These are phyloP conservation scores for Babesia gibsoni DNA, from an alignment of 169 alveolate species.

Conservation along the genomic window DNA sequence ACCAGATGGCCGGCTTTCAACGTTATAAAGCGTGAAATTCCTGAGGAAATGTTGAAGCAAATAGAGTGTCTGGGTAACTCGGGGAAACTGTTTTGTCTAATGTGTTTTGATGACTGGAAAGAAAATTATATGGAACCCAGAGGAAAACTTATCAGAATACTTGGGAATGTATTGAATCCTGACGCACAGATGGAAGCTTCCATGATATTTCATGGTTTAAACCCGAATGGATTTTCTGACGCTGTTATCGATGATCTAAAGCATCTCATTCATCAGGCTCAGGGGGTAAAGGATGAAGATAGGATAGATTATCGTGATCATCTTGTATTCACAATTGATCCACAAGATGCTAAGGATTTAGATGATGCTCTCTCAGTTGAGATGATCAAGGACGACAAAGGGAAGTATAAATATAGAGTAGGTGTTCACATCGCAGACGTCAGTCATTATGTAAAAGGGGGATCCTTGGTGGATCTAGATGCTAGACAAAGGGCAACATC, in stretches of 20 bases:
- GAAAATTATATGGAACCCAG: constrained; percentile 50
- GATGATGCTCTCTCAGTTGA: constrained; percentile 97
- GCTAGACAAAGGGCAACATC: constrained; percentile 92
- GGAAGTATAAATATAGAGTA: constrained; percentile 74
- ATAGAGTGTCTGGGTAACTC: not conserved
- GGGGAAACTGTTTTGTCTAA: constrained; percentile 19
- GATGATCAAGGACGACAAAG: constrained; percentile 60
- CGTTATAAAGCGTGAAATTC: constrained; percentile 1
- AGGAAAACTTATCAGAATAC: constrained; percentile 26
- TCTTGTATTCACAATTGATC: constrained; percentile 88
- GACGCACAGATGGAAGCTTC: constrained; percentile 43
- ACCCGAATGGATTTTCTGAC: constrained; percentile 49
- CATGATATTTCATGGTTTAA: constrained; percentile 54
- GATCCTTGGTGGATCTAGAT: constrained; percentile 90
- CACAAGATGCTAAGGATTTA: constrained; percentile 96
- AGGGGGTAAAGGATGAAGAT: constrained; percentile 5
- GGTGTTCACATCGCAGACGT: constrained; percentile 99
- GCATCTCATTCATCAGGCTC: constrained; percentile 21
- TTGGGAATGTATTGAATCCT: constrained; percentile 35
- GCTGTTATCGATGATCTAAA: constrained; percentile 15
- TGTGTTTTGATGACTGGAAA: constrained; percentile 38
- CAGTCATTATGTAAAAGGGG: constrained; percentile 90
- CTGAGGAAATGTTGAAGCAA: not conserved
- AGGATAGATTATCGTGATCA: constrained; percentile 46
- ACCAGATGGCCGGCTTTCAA: constrained; percentile 63